Percentiles rank a stretch among this genome's conserved stretches.
Evolutionary conservation across 176 grass and related monocot species (phyloP).

Genomic region (Bonia amplexicaulis): DNA sequence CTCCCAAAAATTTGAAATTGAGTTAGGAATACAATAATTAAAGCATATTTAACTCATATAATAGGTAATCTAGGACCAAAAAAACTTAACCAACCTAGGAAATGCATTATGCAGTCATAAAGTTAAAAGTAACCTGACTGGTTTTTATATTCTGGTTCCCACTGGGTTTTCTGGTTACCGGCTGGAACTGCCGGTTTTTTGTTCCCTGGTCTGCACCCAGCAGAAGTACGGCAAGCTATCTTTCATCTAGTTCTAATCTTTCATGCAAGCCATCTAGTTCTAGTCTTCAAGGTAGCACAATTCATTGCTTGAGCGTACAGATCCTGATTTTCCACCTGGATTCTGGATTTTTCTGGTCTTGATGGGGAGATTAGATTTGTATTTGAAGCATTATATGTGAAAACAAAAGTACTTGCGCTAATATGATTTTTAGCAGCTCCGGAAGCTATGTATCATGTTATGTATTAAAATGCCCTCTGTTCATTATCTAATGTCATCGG

Average conservation of each 20-base stretch:
- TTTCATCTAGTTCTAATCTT: background rate
- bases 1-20: too few species aligned
- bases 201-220: background rate
- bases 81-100: too few species aligned
- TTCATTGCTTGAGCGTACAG: background rate
- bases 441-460: background rate
- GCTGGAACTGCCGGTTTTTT: too few species aligned
- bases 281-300: background rate
- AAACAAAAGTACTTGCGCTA: background rate
- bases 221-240: background rate
- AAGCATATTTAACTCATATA: too few species aligned
- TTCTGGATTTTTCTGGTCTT: background rate
- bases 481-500: background rate
- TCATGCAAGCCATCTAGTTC: background rate
- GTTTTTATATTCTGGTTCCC: too few species aligned
- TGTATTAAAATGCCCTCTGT: background rate
- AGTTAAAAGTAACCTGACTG: too few species aligned
- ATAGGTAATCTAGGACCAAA: too few species aligned
- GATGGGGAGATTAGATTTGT: background rate
- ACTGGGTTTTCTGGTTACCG: too few species aligned
- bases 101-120: too few species aligned
- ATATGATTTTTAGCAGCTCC: background rate
- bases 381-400: background rate
- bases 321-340: background rate
- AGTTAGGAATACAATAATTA: too few species aligned